These are phyloP conservation scores for Mortierella sp. DNA, from an alignment of 371 early-diverging fungal genomes.

Conservation along the genomic window DNA sequence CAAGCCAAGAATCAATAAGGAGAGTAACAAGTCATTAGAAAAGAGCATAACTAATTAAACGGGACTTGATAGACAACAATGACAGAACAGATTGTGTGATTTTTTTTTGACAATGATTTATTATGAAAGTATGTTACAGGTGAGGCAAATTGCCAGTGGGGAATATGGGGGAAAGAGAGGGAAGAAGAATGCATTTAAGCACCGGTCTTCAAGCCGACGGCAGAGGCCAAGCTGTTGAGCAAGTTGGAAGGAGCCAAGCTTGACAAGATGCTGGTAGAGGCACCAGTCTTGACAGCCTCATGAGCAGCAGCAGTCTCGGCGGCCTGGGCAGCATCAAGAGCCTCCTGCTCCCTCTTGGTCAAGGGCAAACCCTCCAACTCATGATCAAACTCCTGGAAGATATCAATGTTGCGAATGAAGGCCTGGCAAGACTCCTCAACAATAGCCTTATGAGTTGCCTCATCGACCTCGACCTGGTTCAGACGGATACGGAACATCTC, in stretches of 20 bases:
- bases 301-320: conserved; percentile 21
- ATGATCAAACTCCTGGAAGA: conserved; percentile 57
- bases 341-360: conserved; percentile 46
- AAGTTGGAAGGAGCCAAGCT: conserved; percentile 31
- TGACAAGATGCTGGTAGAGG: not conserved
- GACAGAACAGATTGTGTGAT: no score
- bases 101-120: not conserved
- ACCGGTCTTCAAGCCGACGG: conserved; percentile 45
- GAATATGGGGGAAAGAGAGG: not conserved
- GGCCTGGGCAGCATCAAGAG: conserved; percentile 27
- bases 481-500: conserved; percentile 68
- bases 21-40: not conserved
- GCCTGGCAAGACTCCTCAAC: conserved; percentile 53
- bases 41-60: not conserved
- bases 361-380: conserved; percentile 45
- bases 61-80: not conserved
- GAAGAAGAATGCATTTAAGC: conserved; percentile 23
- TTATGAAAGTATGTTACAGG: conserved; percentile 21
- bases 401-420: conserved; percentile 49
- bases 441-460: conserved; percentile 45
- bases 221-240: conserved; percentile 37
- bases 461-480: conserved; percentile 60
- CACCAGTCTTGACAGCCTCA: conserved; percentile 12
- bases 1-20: conserved; percentile 20
- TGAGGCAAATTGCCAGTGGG: not conserved